Evolutionary conservation across 106 monocot genomes (phyloP), one percentile per base, ranked within the genome.

Genomic region (Platanthera guangdongensis): DNA sequence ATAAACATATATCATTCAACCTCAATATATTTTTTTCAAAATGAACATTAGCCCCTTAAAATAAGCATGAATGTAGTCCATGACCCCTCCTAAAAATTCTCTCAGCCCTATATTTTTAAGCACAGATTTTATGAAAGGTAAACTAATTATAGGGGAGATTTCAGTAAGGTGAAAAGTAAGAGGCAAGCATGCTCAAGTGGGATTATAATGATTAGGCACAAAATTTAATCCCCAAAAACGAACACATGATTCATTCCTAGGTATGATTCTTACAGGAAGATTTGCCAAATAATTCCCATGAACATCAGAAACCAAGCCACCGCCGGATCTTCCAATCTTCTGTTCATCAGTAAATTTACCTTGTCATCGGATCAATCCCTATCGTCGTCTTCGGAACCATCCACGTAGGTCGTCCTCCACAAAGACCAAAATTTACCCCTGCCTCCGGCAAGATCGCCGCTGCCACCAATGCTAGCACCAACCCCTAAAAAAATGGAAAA

Each of bases 241-340:
- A 3, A 54, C 11, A 5, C 8, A n/a, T 9, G 7, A 73, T 67
- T 75, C 47, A 60, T 57, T 68, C 52, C 90, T 82, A 13, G 90
- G 90, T 51, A 87, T 76, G 47, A 87, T 90, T 70, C 84, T 82
- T 72, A 90, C 90, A 65, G 82, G 87, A 78, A 90, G 82, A 30
- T 73, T 82, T 10, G 72, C 59, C 39, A 80, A 54, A 62, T 74
- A 74, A 15, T 19, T 30, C 8, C 80, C 82, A 69, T 49, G 80
- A 9, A 55, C 32, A 67, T 81, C 73, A 21, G 62, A 19, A 8
- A 47, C 21, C 7, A 68, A 52, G 1, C 54, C 53, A 39, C 62
- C 8, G 3, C 28, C 47, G n/a, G 75, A 68, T 6, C 81, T 79
- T 32, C 18, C 76, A 45, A 50, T 54, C 52, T 62, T 76, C 13